Conservation (phyloP, 495 filamentous ascomycete species). For the Trichoderma erinaceum region DNA sequence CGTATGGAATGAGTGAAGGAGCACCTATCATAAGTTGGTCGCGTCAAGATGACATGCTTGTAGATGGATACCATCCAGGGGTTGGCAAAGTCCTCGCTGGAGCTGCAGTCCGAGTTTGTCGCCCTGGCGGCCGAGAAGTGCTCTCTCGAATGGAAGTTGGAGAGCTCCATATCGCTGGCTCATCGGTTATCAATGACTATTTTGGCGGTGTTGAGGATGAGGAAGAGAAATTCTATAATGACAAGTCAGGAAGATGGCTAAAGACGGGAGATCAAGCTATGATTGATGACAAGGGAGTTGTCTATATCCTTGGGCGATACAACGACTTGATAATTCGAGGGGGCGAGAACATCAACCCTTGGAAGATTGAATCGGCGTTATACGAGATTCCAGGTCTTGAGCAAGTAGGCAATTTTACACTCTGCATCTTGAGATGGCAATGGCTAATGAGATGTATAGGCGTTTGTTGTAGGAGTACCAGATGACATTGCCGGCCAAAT, state of each 20-base stretch:
- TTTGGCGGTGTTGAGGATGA: conserved; percentile 19
- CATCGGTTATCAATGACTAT: conserved; percentile 29
- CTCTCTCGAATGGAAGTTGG: conserved; percentile 30
- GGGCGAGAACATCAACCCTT: conserved; percentile 42
- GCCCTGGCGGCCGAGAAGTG: conserved; percentile 22
- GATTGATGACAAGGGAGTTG: conserved; percentile 30
- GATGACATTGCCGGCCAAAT: conserved; percentile 37
- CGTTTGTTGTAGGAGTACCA: conserved; percentile 32
- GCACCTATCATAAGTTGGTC: conserved; percentile 27
- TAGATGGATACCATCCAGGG: conserved; percentile 20
- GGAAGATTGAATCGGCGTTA: conserved; percentile 33
- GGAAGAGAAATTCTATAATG: conserved; percentile 30
- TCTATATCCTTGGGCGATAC: conserved; percentile 39
- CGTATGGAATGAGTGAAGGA: conserved; percentile 42
- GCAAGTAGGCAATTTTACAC: not conserved
- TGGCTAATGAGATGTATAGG: conserved; percentile 13
- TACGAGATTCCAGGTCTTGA: conserved; percentile 24
- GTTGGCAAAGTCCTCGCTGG: conserved; percentile 31
- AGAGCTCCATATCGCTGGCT: conserved; percentile 37
- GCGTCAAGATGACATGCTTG: conserved; percentile 20
- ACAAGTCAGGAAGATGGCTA: conserved; percentile 33
- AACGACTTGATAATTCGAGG: conserved; percentile 47
- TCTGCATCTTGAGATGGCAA: not conserved
- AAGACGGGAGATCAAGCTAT: conserved; percentile 41
- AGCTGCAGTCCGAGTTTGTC: conserved; percentile 32